A percentile compares a stretch with the other conserved stretches of the same genome.
These are phyloP conservation scores for Lepidium sativum DNA, from an alignment of 345 rosid genomes.

Conservation along the genomic window DNA sequence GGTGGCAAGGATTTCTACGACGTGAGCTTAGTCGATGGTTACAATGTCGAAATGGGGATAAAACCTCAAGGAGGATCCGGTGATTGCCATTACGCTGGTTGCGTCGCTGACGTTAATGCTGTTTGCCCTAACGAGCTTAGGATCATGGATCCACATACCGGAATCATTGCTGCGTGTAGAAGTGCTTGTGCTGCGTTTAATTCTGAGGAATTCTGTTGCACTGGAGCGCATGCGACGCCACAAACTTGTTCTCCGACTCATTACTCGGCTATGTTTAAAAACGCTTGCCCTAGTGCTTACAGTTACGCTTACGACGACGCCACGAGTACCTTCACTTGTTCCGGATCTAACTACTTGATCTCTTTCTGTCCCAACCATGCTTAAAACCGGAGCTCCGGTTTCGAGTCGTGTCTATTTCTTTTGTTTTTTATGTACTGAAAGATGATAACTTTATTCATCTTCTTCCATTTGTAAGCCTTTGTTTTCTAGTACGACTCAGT, in stretches of 20 bases:
- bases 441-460: background rate
- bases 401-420: background rate
- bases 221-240: constrained; percentile 64
- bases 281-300: constrained; percentile 85
- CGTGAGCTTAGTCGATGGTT: constrained; percentile 92
- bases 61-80: constrained; percentile 59
- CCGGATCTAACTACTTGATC: constrained; percentile 68
- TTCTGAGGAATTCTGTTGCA: constrained; percentile 69
- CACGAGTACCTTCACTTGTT: constrained; percentile 67
- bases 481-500: background rate
- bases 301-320: constrained; percentile 94
- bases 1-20: constrained; percentile 69
- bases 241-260: constrained; percentile 65
- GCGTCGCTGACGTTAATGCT: constrained; percentile 54
- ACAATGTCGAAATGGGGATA: constrained; percentile 71
- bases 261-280: constrained; percentile 74
- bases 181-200: constrained; percentile 85
- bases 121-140: constrained; percentile 61
- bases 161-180: constrained; percentile 60
- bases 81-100: constrained; percentile 71
- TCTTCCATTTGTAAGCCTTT: background rate
- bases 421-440: constrained; percentile 10
- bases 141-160: constrained; percentile 36
- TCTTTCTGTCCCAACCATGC: constrained; percentile 54
- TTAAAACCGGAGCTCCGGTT: background rate